phyloP scores from a whole-genome alignment of 2,329 filamentous ascomycete species.

The Ascochyta rabiei region DNA sequence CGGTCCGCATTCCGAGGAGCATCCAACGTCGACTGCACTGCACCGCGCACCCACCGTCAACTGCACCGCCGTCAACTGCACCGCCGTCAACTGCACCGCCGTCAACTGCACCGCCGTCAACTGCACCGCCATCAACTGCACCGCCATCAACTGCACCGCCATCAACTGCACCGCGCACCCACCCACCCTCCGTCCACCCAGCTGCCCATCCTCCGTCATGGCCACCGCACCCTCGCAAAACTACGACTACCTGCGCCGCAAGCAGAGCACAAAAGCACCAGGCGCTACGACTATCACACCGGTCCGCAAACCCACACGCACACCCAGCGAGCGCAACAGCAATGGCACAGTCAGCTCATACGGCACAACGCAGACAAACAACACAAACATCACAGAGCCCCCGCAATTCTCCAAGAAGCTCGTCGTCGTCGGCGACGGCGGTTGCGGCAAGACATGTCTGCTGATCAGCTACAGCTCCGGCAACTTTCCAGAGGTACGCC shows the following conservation, averaged over 20 bases:
- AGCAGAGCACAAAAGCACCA: constrained; percentile 55
- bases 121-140: too few relatives aligned
- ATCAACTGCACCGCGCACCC: too few relatives aligned
- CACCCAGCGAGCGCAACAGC: constrained; percentile 71
- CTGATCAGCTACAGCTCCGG: constrained; percentile 99
- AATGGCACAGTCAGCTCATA: constrained; percentile 89
- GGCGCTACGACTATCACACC: constrained; percentile 43
- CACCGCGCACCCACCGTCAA: not conserved
- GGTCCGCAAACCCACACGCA: constrained; percentile 54
- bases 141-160: too few relatives aligned
- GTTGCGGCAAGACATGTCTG: constrained; percentile 97
- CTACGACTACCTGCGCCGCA: constrained; percentile 64
- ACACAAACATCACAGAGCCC: constrained; percentile 88
- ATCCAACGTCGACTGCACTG: too few relatives aligned
- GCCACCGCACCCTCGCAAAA: constrained; percentile 47
- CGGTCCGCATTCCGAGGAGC: constrained; percentile 7
- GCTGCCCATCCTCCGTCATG: constrained; percentile 7
- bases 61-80: too few relatives aligned
- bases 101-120: not conserved
- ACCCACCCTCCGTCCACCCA: too few relatives aligned
- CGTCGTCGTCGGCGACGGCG: constrained; percentile 96
- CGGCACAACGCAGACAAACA: constrained; percentile 74
- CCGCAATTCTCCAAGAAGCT: constrained; percentile 98
- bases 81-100: too few relatives aligned
- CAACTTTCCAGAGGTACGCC: constrained; percentile 91